These are phyloP conservation scores for Nyctanthes arbortristis DNA, from an alignment of 257 asterid species.

Conservation along the genomic window DNA sequence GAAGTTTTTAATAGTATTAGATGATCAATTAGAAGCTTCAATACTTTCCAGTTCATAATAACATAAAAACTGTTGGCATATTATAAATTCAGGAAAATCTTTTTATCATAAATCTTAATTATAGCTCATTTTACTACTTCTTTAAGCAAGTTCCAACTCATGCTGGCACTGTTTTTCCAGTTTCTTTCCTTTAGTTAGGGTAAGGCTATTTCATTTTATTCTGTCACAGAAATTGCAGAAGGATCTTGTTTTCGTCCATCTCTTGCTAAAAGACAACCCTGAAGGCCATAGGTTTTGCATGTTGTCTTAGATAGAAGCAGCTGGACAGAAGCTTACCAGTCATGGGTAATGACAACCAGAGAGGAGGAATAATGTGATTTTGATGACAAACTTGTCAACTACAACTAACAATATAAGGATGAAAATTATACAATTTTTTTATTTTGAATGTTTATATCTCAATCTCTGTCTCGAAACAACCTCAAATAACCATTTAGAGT, in stretches of 20 bases:
- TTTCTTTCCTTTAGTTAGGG: constrained; percentile 10
- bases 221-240: background rate
- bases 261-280: background rate
- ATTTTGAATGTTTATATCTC: background rate
- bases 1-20: background rate
- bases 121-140: background rate
- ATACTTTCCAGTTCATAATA: background rate
- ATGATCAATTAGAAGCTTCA: background rate
- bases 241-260: background rate
- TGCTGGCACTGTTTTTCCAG: background rate
- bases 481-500: background rate
- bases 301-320: background rate
- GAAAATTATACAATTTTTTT: background rate
- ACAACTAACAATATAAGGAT: background rate
- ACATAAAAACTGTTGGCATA: background rate
- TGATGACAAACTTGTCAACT: background rate
- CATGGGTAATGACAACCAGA: background rate
- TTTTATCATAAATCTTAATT: background rate
- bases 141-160: background rate
- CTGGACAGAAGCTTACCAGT: background rate
- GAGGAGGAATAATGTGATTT: too few relatives aligned
- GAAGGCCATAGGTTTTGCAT: background rate
- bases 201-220: background rate
- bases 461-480: background rate
- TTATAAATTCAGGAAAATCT: background rate